These are phyloP conservation scores for Talaromyces funiculosus DNA, from an alignment of 2,329 filamentous ascomycete species.

Conservation along the genomic window DNA sequence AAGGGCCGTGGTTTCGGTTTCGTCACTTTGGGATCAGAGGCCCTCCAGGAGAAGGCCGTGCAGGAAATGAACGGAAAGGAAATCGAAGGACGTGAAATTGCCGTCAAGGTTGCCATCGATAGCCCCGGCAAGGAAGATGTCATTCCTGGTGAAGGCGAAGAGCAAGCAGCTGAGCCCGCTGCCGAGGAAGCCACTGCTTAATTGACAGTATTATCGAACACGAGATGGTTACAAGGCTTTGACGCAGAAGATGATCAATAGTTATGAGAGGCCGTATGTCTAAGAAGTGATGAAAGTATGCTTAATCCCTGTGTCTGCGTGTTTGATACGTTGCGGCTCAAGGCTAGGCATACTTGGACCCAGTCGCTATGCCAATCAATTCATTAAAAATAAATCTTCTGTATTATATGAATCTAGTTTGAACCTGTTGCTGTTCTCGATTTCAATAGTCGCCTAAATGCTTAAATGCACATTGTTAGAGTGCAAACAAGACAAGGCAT, in stretches of 20 bases:
- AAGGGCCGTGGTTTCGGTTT: slow-evolving; percentile 99
- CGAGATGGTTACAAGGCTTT: slow-evolving; percentile 12
- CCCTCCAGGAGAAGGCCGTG: slow-evolving; percentile 95
- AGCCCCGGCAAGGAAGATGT: slow-evolving; percentile 96
- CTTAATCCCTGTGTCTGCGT: slow-evolving; percentile 9
- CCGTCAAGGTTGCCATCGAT: slow-evolving; percentile 99
- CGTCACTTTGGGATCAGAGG: slow-evolving; percentile 90
- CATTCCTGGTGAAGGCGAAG: slow-evolving; percentile 13
- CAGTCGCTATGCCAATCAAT: slow-evolving; percentile 8
- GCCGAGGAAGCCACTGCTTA: slow-evolving; percentile 40
- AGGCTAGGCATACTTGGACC: slow-evolving; percentile 6
- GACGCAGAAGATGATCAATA: slow-evolving; percentile 5
- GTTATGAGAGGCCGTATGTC: slow-evolving; percentile 14
- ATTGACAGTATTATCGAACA: slow-evolving; percentile 11
- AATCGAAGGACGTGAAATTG: slow-evolving; percentile 97
- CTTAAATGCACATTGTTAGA: not conserved
- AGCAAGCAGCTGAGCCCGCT: slow-evolving; percentile 23
- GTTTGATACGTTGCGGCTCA: slow-evolving; percentile 13
- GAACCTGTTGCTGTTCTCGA: not conserved
- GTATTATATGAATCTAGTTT: not conserved
- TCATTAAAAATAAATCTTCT: not conserved
- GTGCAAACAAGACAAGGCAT: not conserved
- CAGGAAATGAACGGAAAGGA: slow-evolving; percentile 99
- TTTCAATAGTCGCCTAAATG: not conserved
- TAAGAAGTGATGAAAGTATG: slow-evolving; percentile 10